Conservation (phyloP, 805 yeast species). For the Ogataea salicorniae region DNA sequence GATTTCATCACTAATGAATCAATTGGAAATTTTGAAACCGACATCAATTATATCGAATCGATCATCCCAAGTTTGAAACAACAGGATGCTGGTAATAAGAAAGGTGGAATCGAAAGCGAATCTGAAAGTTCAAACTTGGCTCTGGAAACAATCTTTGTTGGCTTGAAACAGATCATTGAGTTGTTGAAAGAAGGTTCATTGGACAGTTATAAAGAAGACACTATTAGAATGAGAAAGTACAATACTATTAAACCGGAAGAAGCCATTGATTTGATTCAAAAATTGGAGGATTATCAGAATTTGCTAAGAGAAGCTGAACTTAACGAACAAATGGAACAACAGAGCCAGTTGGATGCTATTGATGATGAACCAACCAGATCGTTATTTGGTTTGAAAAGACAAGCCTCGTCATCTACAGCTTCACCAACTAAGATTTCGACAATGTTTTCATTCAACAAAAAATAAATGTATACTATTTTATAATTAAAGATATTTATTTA, state of each 20-base stretch:
- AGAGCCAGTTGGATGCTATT: neutral
- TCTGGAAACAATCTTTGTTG: slow-evolving; percentile 67
- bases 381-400: slow-evolving; percentile 24
- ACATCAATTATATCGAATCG: slow-evolving; percentile 69
- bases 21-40: slow-evolving; percentile 68
- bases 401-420: slow-evolving; percentile 8
- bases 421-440: slow-evolving; percentile 17
- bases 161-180: slow-evolving; percentile 74
- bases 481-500: neutral
- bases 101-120: slow-evolving; percentile 5
- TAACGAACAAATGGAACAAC: neutral
- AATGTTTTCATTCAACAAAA: slow-evolving; percentile 19
- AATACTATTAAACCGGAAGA: slow-evolving; percentile 71
- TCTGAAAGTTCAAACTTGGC: slow-evolving; percentile 34
- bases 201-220: slow-evolving; percentile 57
- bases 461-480: neutral
- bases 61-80: slow-evolving; percentile 38
- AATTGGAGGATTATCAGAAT: slow-evolving; percentile 35
- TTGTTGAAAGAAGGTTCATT: slow-evolving; percentile 59
- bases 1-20: slow-evolving; percentile 59
- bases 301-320: slow-evolving; percentile 12
- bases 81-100: slow-evolving; percentile 12
- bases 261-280: slow-evolving; percentile 57
- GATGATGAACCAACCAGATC: slow-evolving; percentile 19
- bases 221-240: slow-evolving; percentile 56